Evolutionary conservation across 192 early-diverging fungal species (phyloP), one percentile per base, ranked within the genome.

Genomic region (Spizellomyces sp.): DNA sequence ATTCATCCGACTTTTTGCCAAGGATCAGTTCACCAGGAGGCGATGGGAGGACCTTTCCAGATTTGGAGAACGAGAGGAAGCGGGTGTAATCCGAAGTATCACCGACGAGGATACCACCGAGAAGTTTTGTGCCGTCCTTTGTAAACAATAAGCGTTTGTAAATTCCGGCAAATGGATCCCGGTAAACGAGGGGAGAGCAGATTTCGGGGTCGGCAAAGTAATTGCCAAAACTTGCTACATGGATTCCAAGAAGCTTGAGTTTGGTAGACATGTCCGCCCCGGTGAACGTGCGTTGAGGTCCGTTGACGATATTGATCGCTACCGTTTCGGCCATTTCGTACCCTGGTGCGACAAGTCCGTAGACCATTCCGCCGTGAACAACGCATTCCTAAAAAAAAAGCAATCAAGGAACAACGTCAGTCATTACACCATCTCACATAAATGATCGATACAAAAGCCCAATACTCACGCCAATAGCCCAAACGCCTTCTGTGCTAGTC

Each of bases 251-350:
- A 56, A 90, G 72, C 48, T 90, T 90, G 10, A 90, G 81, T 72
- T 91, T 91, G 8, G 90, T 87, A 41, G 86, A 88, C 77, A 90
- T 76, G 67, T 90, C 89, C 48, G 83, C 80, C 5, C 74, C 73
- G n/a, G 73, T 87, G 62, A 89, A 89, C 47, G 42, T 9, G 14
- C 45, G 22, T 57, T 70, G 41, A 14, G 52, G 52, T 42, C 65
- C 68, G 5, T 45, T 46, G 7, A 75, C 50, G 21, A 90, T 63
- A 65, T 86, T 85, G 17, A 64, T 73, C 2, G 89, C 86, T 15
- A 88, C 83, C 17, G 90, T 74, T n/a, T 86, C 86, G 9, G 89
- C 89, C 89, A 90, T 90, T 27, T 91, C 89, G 36, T 89, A 87
- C 60, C 89, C 90, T 12, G 89, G 89, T 12, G 82, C 88, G 5